A percentile compares a stretch with the other conserved stretches of the same genome.
phyloP scores from a whole-genome alignment of 1,284 basidiomycete genomes.

The Melanopsichium pennsylvanicum region DNA sequence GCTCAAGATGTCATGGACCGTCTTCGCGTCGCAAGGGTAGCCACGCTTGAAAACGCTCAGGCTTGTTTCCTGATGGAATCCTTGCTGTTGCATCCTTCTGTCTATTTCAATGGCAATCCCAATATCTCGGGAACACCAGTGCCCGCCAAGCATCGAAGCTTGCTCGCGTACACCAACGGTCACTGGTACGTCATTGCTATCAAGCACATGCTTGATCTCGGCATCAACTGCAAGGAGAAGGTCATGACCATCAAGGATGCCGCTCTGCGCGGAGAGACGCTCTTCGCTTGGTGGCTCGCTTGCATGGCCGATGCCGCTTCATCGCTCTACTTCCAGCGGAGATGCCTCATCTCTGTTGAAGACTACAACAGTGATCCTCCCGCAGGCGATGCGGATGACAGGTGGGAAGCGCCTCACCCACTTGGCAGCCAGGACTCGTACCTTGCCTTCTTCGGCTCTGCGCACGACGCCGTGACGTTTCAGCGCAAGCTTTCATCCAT shows the following conservation, averaged over 20 bases:
- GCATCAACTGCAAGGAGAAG: slow-evolving; percentile 49
- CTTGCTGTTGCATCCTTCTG: slow-evolving; percentile 37
- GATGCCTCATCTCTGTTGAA: slow-evolving; percentile 71
- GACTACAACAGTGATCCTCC: slow-evolving; percentile 48
- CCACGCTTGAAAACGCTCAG: slow-evolving; percentile 78
- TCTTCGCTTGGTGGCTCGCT: slow-evolving; percentile 80
- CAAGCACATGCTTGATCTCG: slow-evolving; percentile 51
- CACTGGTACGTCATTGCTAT: slow-evolving; percentile 51
- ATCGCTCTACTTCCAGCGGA: slow-evolving; percentile 73
- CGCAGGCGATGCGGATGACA: slow-evolving; percentile 20
- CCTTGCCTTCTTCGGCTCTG: slow-evolving; percentile 26
- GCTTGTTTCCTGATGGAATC: slow-evolving; percentile 51
- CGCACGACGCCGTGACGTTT: slow-evolving; percentile 69
- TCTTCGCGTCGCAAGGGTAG: slow-evolving; percentile 80
- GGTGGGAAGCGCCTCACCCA: slow-evolving; percentile 31
- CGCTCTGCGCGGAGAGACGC: slow-evolving; percentile 28
- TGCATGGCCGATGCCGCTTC: slow-evolving; percentile 73
- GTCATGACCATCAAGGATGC: slow-evolving; percentile 44
- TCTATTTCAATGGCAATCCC: slow-evolving; percentile 30
- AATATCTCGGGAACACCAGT: slow-evolving; percentile 28
- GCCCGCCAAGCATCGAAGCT: slow-evolving; percentile 27
- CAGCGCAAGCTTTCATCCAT: slow-evolving; percentile 79
- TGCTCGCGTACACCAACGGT: slow-evolving; percentile 33
- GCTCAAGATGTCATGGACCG: slow-evolving; percentile 71
- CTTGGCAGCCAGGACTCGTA: slow-evolving; percentile 35